Conservation (phyloP, 1,284 basidiomycete species). For the Rhodotorula glutinis region DNA sequence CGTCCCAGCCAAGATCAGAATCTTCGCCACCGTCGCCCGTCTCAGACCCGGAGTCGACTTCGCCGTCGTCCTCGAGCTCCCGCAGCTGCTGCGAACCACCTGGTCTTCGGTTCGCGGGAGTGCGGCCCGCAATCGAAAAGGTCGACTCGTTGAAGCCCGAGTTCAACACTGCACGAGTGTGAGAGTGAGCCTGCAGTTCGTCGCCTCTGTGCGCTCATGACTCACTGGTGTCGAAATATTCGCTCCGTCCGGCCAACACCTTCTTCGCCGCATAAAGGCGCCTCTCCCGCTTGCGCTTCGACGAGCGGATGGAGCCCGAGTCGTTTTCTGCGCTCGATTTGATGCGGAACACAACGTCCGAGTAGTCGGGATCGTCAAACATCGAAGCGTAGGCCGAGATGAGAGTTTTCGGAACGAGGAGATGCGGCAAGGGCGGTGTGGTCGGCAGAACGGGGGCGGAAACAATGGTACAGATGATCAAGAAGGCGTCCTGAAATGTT, state of each 20-base stretch:
- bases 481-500: constrained; percentile 44
- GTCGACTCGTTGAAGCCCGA: constrained; percentile 40
- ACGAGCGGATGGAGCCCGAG: background rate
- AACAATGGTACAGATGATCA: constrained; percentile 50
- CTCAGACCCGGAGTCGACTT: constrained; percentile 17
- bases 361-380: constrained; percentile 45
- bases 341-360: constrained; percentile 45
- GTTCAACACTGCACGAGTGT: constrained; percentile 31
- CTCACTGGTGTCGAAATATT: constrained; percentile 47
- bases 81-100: background rate
- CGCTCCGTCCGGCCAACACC: constrained; percentile 47
- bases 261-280: constrained; percentile 50
- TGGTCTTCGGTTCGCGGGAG: background rate
- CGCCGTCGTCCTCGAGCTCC: constrained; percentile 26
- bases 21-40: constrained; percentile 32
- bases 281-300: constrained; percentile 31
- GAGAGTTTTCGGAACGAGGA: constrained; percentile 43
- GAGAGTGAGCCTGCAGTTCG: background rate
- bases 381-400: constrained; percentile 43
- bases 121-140: constrained; percentile 1
- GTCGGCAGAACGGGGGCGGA: constrained; percentile 40
- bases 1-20: constrained; percentile 39
- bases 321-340: constrained; percentile 17
- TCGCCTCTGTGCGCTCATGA: background rate
- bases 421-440: constrained; percentile 27